These are phyloP conservation scores for Arthrobotrys entomopaga DNA, from an alignment of 2,329 filamentous ascomycete genomes.

Conservation along the genomic window DNA sequence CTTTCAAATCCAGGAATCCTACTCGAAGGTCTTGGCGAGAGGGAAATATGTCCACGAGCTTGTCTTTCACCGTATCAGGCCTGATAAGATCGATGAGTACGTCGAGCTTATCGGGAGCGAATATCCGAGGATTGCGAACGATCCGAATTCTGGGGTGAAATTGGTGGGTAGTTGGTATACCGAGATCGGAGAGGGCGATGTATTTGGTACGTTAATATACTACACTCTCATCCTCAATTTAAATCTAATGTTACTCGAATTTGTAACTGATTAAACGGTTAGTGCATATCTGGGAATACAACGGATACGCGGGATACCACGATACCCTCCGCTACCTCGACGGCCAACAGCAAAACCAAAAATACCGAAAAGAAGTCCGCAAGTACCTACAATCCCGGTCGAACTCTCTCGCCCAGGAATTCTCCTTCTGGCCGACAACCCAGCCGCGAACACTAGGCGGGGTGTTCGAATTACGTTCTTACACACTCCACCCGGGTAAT, in stretches of 20 bases:
- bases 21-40: conserved; percentile 90
- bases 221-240: too few relatives aligned
- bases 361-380: conserved; percentile 86
- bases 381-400: conserved; percentile 84
- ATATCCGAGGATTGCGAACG: conserved; percentile 88
- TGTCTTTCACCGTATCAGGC: conserved; percentile 94
- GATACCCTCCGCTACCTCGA: conserved; percentile 87
- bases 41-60: conserved; percentile 99
- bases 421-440: conserved; percentile 98
- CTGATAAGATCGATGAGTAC: conserved; percentile 95
- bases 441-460: conserved; percentile 89
- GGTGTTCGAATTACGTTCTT: conserved; percentile 94
- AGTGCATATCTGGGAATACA: conserved; percentile 99
- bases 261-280: conserved; percentile 19
- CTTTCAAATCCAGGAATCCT: conserved; percentile 93
- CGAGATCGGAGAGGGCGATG: conserved; percentile 96
- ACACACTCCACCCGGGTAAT: conserved; percentile 94
- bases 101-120: conserved; percentile 86
- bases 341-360: conserved; percentile 81
- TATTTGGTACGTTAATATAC: conserved; percentile 75
- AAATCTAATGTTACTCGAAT: too few relatives aligned
- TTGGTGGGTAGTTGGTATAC: conserved; percentile 98
- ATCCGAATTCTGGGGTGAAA: conserved; percentile 91
- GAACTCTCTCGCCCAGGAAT: conserved; percentile 97
- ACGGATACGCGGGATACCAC: conserved; percentile 87